These are phyloP conservation scores for Misopates orontium DNA, from an alignment of 257 asterid species.

Conservation along the genomic window DNA sequence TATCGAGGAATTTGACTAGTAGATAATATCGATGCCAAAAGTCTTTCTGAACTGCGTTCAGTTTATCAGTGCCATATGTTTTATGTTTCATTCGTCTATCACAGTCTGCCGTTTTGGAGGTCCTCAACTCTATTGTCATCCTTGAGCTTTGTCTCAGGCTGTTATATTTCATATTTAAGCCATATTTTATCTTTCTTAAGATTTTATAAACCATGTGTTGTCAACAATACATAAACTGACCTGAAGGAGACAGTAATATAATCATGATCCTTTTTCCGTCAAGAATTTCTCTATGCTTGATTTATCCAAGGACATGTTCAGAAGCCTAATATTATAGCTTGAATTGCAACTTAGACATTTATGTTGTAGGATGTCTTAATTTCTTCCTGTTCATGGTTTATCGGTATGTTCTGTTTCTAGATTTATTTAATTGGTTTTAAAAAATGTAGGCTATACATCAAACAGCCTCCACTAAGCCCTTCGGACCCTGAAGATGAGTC, in stretches of 20 bases:
- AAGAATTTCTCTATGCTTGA: neutral
- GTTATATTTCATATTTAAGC: neutral
- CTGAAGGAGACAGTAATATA: neutral
- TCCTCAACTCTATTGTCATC: neutral
- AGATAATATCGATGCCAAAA: neutral
- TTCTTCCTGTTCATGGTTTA: neutral
- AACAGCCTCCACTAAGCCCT: conserved; percentile 63
- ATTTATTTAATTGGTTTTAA: conserved; percentile 15
- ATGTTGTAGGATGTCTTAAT: neutral
- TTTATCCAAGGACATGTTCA: neutral
- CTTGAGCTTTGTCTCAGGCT: neutral
- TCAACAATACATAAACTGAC: neutral
- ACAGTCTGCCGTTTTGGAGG: neutral
- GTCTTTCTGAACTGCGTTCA: neutral
- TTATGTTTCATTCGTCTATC: too few species aligned
- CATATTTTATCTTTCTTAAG: neutral
- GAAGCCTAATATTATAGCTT: neutral
- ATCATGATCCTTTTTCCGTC: neutral
- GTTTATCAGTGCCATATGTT: too few species aligned
- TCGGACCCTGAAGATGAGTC: conserved; percentile 49
- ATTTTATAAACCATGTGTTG: neutral
- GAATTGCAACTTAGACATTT: neutral
- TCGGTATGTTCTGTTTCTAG: conserved; percentile 17
- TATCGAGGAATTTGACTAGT: neutral
- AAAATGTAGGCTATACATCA: conserved; percentile 71